Evolutionary conservation across 2,329 filamentous ascomycete genomes (phyloP), one percentile per base, ranked within the genome.

Genomic region (Diaporthe sp.): DNA sequence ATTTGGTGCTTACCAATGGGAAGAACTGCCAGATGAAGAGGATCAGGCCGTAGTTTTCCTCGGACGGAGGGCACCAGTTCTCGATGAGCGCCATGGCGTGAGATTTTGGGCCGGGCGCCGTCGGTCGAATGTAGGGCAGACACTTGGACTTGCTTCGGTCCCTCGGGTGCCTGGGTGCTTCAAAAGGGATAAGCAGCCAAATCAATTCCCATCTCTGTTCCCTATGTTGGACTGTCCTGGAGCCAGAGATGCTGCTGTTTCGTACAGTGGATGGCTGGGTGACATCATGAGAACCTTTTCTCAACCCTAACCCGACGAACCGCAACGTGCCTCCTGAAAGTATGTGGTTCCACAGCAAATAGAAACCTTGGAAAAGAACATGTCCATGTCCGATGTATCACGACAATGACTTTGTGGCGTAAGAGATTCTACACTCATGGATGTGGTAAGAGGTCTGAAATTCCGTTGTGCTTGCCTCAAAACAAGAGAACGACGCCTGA

Each of bases 61-160:
- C 85, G 73, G 86, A 89, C 1, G 90, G 88, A 22, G 91, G 91
- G 75, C 91, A 82, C 88, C 89, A 91, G 74, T 84, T 85, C 77
- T 88, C 81, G 47, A 91, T 78, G 65, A 90, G 79, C 15, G 87
- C 83, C 85, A 89, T 88, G 72, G 61, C 78, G 44, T 75, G 68
- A 68, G 72, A 30, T n/a, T 22, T 8, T 10, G 13, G 44, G 35
- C 32, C 19, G 19, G 56, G n/a, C 58, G 13, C 8, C 25, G n/a
- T 35, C 44, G 35, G 19, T 13, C 56, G 17, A 35, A 32, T 35
- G n/a, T 6, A 13, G 44, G 27, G 3, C 44, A 35, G 13, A 50
- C 15, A 50, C 27, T 19, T 47, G 13, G 19, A 50, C 10, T 51
- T 17, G 19, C 22, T 66, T 35, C 19, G 12, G 42, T 9, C 39